Base-by-base conservation (phyloP, 2,329 filamentous ascomycete genomes). In the Calonectria montana region DNA sequence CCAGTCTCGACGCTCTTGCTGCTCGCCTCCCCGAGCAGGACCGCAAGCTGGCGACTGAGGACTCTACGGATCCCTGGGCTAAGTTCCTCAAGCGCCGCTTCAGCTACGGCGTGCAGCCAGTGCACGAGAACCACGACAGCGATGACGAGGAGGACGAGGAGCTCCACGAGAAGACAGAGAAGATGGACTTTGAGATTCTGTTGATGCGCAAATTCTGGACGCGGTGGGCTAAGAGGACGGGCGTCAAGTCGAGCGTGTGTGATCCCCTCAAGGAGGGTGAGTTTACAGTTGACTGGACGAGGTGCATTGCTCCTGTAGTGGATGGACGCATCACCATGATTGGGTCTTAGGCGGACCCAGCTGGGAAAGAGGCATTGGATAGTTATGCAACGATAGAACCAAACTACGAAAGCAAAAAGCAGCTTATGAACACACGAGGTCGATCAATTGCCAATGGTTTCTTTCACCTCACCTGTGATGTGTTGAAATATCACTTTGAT, bases 251-350 rank as follows among this genome's bases (percentile, higher is more conserved):
- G 64, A 78, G 82, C 62, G 80, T 86, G 13, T 88, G 85, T 47
- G 88, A 90, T 70, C 87, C 89, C 18, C 88, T 94, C 71, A 87
- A 88, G 69, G 86, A 91, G 63, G 88, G 85, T 0, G 91, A 91
- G 72, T 86, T 86, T 53, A 88, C 91, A 63, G 91, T 93, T 37
- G 88, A 92, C 74, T 97, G 95, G 94, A 96, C 94, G 10, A 91
- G 90, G 73, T 93, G 94, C 2, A 96, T 97, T 81, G 91, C 92
- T 67, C 95, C 95, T 1, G 88, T 89, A 69, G 73, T 96, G 10
- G 95, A 97, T 81, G 94, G 94, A 1, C 89, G 95, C 59, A 97
- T 97, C 48, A 82, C 80, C 37, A 88, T 88, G 81, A 79, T 88
- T 3, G 78, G 72, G 31, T 74, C 67, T 68, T 78, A 59, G 69